Evolutionary conservation across 345 rosid genomes (phyloP).

Genomic region (Euclidium syriacum): DNA sequence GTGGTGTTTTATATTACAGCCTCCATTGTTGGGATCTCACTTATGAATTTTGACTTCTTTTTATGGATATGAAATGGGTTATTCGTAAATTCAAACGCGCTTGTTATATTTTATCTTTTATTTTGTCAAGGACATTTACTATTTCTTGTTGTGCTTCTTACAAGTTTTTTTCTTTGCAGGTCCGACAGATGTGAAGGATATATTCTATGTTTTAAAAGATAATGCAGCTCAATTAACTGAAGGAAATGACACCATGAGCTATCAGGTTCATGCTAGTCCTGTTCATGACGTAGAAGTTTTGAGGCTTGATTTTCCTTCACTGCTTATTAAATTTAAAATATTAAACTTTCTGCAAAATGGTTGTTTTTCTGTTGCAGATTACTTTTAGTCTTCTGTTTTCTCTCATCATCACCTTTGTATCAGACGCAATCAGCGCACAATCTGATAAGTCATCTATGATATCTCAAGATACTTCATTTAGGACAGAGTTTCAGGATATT

Average conservation of each 20-base stretch:
- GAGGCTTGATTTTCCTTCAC: slow-evolving; percentile 6
- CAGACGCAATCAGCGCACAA: slow-evolving; percentile 80
- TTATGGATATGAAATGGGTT: not conserved
- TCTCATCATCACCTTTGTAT: slow-evolving; percentile 72
- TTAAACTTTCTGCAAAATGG: not conserved
- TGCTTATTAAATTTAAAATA: not conserved
- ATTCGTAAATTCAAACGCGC: not conserved
- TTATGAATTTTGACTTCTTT: not conserved
- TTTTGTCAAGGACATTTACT: not conserved
- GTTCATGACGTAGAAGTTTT: slow-evolving; percentile 6
- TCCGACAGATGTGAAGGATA: slow-evolving; percentile 69
- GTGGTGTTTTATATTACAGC: not conserved
- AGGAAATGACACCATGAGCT: slow-evolving; percentile 47
- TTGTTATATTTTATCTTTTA: not conserved
- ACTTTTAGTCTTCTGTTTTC: slow-evolving; percentile 73
- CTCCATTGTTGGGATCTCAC: not conserved
- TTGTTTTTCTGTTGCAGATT: slow-evolving; percentile 52
- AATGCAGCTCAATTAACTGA: slow-evolving; percentile 54
- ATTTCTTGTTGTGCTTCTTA: slow-evolving; percentile 6
- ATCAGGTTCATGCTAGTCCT: slow-evolving; percentile 54
- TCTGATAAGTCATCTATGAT: slow-evolving; percentile 77
- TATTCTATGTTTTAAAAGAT: slow-evolving; percentile 63
- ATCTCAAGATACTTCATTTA: slow-evolving; percentile 70
- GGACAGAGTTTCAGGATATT: slow-evolving; percentile 80
- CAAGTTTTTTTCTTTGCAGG: slow-evolving; percentile 42